Evolutionary conservation across 2,329 filamentous ascomycete genomes (phyloP).

Genomic region (Nigrospora osmanthi): DNA sequence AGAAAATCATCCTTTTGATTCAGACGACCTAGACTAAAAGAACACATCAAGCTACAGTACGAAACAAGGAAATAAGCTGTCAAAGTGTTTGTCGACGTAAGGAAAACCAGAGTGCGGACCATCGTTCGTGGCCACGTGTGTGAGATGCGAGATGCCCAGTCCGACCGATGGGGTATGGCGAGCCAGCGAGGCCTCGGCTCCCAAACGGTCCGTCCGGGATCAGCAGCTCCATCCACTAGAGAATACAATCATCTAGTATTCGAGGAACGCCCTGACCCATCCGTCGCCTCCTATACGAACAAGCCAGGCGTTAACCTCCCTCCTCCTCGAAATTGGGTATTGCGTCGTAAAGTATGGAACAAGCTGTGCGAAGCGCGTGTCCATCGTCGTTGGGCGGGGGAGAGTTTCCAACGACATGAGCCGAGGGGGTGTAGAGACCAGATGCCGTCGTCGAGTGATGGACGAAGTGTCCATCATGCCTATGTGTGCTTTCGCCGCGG

Average conservation of each 20-base stretch:
- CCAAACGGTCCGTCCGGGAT: slow-evolving; percentile 5
- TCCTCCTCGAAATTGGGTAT: slow-evolving; percentile 20
- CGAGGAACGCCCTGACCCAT: slow-evolving; percentile 15
- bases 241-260: slow-evolving; percentile 26
- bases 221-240: slow-evolving; percentile 20
- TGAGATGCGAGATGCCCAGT: slow-evolving; percentile 12
- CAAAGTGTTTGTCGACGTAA: slow-evolving; percentile 16
- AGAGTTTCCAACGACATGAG: too few relatives aligned
- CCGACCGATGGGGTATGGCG: slow-evolving; percentile 14
- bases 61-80: slow-evolving; percentile 15
- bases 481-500: too few relatives aligned
- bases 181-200: slow-evolving; percentile 6
- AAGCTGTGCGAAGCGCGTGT: too few relatives aligned
- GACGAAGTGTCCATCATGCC: too few relatives aligned
- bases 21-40: slow-evolving; percentile 17
- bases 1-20: slow-evolving; percentile 18
- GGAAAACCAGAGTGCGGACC: slow-evolving; percentile 19
- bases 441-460: too few relatives aligned
- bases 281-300: slow-evolving; percentile 17
- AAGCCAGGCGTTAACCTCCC: slow-evolving; percentile 13
- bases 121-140: slow-evolving; percentile 17
- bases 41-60: slow-evolving; percentile 16
- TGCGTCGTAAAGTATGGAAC: slow-evolving; percentile 13
- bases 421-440: too few relatives aligned
- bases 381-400: too few relatives aligned